Evolutionary conservation across 2,329 filamentous ascomycete species (phyloP), one percentile per base, ranked within the genome.

Genomic region (Botrytis paeoniae): DNA sequence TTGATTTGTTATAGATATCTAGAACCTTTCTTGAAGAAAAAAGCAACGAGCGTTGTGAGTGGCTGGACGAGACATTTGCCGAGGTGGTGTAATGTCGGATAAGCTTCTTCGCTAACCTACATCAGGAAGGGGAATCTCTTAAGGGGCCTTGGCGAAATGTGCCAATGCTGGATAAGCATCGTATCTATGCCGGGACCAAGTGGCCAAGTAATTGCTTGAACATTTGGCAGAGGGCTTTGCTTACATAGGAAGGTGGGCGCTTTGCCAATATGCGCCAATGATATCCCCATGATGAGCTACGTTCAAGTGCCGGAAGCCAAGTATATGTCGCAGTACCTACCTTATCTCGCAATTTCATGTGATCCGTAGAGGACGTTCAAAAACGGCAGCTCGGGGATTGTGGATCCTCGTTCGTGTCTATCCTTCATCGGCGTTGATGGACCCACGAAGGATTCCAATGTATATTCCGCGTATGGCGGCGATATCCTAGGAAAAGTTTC

Each of bases 201-300:
- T 20, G 63, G 63, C 63, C 64, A 66, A 66, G 65, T 5, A 68
- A 32, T 32, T 68, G 65, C 48, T 68, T 68, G 18, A 29, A 57
- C 12, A 39, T 57, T 39, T 57, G 25, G 65, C 25, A 22, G 25
- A 41, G 39, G 25, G 14, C 18, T 41, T 41, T 57, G 48, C 65
- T 57, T 41, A 57, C 48, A 68, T 57, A 69, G 65, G 65, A 69
- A 69, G 65, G 65, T 69, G n/a, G 48, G 65, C 65, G 48, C 35
- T 57, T 57, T 68, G 48, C 48, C 48, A 68, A 41, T 57, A 57
- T 69, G n/a, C 20, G 65, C 65, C 65, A 69, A 69, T 59, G 37
- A n/a, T 41, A 69, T 41, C n/a, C 9, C 29, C 18, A 39, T 14
- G 65, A 32, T 41, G 35, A 29, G 18, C n/a, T 43, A 22, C 18